Evolutionary conservation across 495 filamentous ascomycete species (phyloP).

Genomic region (Cryomyces antarcticus): DNA sequence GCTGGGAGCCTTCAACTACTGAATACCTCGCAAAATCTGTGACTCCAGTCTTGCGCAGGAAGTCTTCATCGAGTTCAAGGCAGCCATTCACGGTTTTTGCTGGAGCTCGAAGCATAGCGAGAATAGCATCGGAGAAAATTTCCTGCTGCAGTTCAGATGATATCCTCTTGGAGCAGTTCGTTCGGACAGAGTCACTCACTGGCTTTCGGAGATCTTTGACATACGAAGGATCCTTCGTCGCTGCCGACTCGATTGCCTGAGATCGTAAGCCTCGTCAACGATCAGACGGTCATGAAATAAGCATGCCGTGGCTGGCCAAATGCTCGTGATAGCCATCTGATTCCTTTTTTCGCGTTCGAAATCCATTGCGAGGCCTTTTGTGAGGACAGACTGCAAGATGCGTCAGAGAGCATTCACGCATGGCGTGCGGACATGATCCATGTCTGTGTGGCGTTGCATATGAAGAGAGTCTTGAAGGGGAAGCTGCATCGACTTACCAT

Average conservation of each 20-base stretch:
- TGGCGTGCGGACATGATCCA: too few relatives aligned
- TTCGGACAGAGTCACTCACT: slow-evolving; percentile 9
- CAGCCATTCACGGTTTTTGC: slow-evolving; percentile 43
- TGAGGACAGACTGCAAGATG: slow-evolving; percentile 30
- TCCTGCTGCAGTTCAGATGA: slow-evolving; percentile 13
- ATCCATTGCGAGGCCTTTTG: slow-evolving; percentile 69
- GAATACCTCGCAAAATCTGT: slow-evolving; percentile 58
- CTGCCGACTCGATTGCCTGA: slow-evolving; percentile 51
- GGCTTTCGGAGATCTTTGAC: slow-evolving; percentile 42
- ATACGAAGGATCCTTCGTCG: slow-evolving; percentile 33
- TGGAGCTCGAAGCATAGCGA: slow-evolving; percentile 50
- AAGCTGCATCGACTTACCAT: slow-evolving; percentile 28
- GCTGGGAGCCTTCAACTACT: slow-evolving; percentile 39
- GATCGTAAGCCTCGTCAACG: background rate
- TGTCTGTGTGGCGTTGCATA: too few relatives aligned
- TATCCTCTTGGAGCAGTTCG: background rate
- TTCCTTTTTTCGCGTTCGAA: slow-evolving; percentile 42
- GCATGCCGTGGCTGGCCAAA: slow-evolving; percentile 62
- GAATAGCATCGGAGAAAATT: slow-evolving; percentile 63
- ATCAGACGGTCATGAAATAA: background rate
- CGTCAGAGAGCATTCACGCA: too few relatives aligned
- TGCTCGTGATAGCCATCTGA: slow-evolving; percentile 58
- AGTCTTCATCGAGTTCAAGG: slow-evolving; percentile 65
- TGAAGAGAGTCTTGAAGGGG: too few relatives aligned
- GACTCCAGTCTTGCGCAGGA: slow-evolving; percentile 44